Conservation (phyloP, 2,329 filamentous ascomycete species). For the Fusarium equiseti region DNA sequence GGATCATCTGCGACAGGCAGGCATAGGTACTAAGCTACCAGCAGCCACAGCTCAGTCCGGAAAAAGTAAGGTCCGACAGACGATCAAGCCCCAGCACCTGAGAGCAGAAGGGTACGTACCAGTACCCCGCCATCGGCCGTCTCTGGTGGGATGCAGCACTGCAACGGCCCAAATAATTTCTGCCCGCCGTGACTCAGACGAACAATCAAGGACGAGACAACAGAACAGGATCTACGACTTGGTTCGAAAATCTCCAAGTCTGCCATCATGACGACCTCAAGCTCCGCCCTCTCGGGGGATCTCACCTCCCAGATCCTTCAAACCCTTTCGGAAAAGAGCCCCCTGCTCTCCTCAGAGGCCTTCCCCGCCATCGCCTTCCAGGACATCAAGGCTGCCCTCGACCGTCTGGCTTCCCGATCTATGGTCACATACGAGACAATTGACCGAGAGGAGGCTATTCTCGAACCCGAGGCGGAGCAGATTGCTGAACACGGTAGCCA, state of each 20-base stretch:
- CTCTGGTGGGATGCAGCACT: constrained; percentile 37
- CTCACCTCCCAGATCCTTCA: constrained; percentile 74
- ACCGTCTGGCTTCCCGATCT: constrained; percentile 83
- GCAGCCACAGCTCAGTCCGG: constrained; percentile 16
- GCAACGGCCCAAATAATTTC: constrained; percentile 43
- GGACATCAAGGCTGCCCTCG: constrained; percentile 86
- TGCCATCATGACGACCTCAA: constrained; percentile 58
- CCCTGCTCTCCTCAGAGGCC: constrained; percentile 75
- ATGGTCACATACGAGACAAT: constrained; percentile 90
- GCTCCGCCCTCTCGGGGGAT: constrained; percentile 60
- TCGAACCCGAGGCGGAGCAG: constrained; percentile 80
- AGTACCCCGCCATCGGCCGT: constrained; percentile 45
- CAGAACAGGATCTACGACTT: constrained; percentile 23
- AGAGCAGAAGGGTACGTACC: constrained; percentile 22
- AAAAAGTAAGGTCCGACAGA: constrained; percentile 31
- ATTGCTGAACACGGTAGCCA: constrained; percentile 83
- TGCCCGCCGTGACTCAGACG: constrained; percentile 46
- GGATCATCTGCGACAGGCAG: constrained; percentile 33
- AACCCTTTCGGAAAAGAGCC: constrained; percentile 71
- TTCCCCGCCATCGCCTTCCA: constrained; percentile 76
- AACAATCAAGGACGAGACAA: constrained; percentile 27
- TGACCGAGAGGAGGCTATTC: constrained; percentile 79
- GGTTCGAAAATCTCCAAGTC: constrained; percentile 24
- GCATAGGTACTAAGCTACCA: neutral
- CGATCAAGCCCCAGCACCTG: neutral